These are phyloP conservation scores for Candida nanaspora DNA, from an alignment of 805 yeast genomes.

Conservation along the genomic window DNA sequence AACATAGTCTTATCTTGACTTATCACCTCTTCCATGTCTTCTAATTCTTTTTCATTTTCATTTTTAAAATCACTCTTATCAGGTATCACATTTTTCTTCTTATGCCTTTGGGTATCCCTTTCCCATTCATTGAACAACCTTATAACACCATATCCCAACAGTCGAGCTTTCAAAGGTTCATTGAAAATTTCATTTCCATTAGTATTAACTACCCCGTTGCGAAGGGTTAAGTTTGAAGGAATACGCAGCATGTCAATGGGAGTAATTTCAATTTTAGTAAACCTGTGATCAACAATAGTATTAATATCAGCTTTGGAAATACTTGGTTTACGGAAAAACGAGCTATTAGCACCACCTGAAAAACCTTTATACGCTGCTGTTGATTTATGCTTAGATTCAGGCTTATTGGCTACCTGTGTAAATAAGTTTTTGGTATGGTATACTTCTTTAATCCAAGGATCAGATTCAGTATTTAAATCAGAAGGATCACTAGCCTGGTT, in stretches of 20 bases:
- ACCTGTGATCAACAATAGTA: slow-evolving; percentile 25
- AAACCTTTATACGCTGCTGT: not conserved
- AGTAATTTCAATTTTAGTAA: slow-evolving; percentile 25
- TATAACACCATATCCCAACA: slow-evolving; percentile 69
- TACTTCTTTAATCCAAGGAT: slow-evolving; percentile 16
- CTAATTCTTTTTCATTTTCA: slow-evolving; percentile 11
- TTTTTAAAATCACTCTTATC: slow-evolving; percentile 4
- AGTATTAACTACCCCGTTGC: slow-evolving; percentile 2
- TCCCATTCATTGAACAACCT: slow-evolving; percentile 54
- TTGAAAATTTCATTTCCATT: slow-evolving; percentile 6
- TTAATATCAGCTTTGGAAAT: too few species aligned
- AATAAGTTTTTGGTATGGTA: slow-evolving; percentile 8
- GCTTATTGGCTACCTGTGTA: not conserved
- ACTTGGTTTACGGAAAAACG: too few species aligned
- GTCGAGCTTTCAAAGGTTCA: slow-evolving; percentile 51
- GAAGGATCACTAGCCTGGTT: slow-evolving; percentile 9
- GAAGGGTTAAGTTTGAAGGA: not conserved
- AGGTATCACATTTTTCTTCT: slow-evolving; percentile 15
- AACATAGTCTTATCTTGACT: slow-evolving; percentile 66
- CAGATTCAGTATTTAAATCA: slow-evolving; percentile 12
- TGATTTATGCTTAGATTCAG: too few species aligned
- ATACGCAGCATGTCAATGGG: slow-evolving; percentile 19
- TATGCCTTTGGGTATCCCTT: too few species aligned
- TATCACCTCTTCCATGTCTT: slow-evolving; percentile 8
- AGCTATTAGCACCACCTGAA: not conserved